Evolutionary conservation across 257 asterid genomes (phyloP), one percentile per base, ranked within the genome.

Genomic region (Capsicum baccatum): DNA sequence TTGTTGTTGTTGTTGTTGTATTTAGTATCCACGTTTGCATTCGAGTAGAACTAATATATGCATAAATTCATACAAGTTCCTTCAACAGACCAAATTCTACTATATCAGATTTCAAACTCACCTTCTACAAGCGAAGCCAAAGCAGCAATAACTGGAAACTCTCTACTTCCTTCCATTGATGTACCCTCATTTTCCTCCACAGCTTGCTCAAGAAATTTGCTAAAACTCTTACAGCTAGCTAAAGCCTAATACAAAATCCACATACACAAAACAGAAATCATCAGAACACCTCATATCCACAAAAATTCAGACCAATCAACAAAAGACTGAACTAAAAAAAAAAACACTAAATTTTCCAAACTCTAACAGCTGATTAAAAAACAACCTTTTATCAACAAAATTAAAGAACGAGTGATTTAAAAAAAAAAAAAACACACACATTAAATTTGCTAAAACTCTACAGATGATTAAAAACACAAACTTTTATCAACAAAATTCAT

Each of bases 181-280:
- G 82, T 82, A 19, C 82, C 84, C 70, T 88, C 92, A 79, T 80
- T 89, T 83, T 92, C 95, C 85, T 88, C 92, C 85, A 91, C 56
- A 86, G 87, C 82, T 83, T 85, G 89, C 84, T 81, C 73, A 15
- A 96, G 89, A 86, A 91, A 92, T 50, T 80, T 88, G 68, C 87
- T 87, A 47, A 96, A 96, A 86, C 92, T 89, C 19, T 89, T 85
- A 83, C 98, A 95, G 88, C 99, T 96, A 16, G 98, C 90, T 88
- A 96, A 85, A 80, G 97, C 97, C 99, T 96, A 86, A 67, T 58
- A 85, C 85, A 47, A 57, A 47, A 60, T 17, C 60, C 21, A 62
- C 55, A 26, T 5, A 6, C 21, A 12, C 7, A 58, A 26, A 63
- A 39, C 14, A 37, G 13, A 57, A 57, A 37, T 79, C 83, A 39